Percentiles rank a stretch among this genome's conserved stretches.
Conservation (phyloP, 305 asterid species). For the Rubia peregrina region DNA sequence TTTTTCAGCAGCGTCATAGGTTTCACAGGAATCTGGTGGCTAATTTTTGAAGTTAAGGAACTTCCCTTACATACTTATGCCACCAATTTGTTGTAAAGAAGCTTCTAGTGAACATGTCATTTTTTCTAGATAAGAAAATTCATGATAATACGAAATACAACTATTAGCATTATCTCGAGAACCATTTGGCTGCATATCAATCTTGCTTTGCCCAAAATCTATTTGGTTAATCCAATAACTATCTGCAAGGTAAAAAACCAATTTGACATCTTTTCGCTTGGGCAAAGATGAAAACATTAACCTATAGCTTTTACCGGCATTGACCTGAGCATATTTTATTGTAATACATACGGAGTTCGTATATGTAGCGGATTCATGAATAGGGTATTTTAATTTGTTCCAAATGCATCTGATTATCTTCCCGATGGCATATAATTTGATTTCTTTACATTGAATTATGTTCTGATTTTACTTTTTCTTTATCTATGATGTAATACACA, state of each 20-base stretch:
- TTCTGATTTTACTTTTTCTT: slow-evolving; percentile 51
- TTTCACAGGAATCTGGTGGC: no score
- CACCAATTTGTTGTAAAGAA: no score
- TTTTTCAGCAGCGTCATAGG: no score
- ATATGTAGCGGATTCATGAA: slow-evolving; percentile 63
- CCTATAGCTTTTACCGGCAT: slow-evolving; percentile 36
- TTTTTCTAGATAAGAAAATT: no score
- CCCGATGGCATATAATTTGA: slow-evolving; percentile 40
- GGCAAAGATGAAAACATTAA: slow-evolving; percentile 28
- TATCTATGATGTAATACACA: slow-evolving; percentile 57
- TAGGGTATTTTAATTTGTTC: slow-evolving; percentile 52
- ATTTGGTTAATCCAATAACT: no score
- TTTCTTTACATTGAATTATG: slow-evolving; percentile 11
- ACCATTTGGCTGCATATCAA: background rate
- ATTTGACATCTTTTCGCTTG: slow-evolving; percentile 18
- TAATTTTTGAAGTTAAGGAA: no score
- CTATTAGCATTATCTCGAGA: slow-evolving; percentile 40
- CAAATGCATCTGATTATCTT: slow-evolving; percentile 48
- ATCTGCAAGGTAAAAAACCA: slow-evolving; percentile 23
- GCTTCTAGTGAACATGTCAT: no score
- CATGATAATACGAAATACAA: background rate
- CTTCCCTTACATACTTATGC: no score
- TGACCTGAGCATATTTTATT: slow-evolving; percentile 31
- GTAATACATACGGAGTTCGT: slow-evolving; percentile 47
- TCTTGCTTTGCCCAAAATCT: no score